Base-by-base conservation (phyloP, 441 rosid species). In the Aleurites moluccanus region DNA sequence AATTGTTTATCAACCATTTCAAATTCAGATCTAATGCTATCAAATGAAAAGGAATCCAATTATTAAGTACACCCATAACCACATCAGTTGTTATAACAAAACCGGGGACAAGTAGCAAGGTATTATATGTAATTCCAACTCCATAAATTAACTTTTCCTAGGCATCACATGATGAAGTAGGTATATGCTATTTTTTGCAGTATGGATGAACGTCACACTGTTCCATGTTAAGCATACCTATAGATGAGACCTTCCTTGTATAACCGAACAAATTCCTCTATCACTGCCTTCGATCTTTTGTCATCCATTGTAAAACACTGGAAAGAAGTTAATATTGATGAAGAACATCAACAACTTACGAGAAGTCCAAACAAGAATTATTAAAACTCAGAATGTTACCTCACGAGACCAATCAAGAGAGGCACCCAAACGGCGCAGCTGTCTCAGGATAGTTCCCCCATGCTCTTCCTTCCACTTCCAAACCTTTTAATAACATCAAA, bases 401-500 rank as follows among this genome's bases (percentile, higher is more conserved):
- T 95, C 98, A 73, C 91, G 98, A 23, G 99, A 89, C 98, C 99
- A 95, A 80, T 95, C 99, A 80, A 93, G 97, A 33, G 98, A 93
- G 52, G 98, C 87, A 82, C 97, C 99, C 78, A 93, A 80, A 25
- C 92, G 79, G 1, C 99, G 86, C 73, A 61, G 84, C 73, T 95
- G 99, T 75, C 63, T 23, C 70, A 91, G 65, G 79, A 95, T 95
- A 52, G 93, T 87, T 61, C 93, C 88, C 64, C 99, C 99, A 78
- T 86, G 83, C 69, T 88, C 75, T 38, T 89, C 75, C 84, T 89
- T 91, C 99, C 98, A 95, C 69, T 90, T 90, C 98, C 97, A 95
- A 73, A 89, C 97, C 99, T 93, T 82, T 78, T 64, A 68, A 81
- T 59, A 53, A 28, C 47, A 85, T 70, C 27, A 72, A 64, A 56